Conservation (phyloP, 1,284 basidiomycete genomes). For the Marasmius oreades region DNA sequence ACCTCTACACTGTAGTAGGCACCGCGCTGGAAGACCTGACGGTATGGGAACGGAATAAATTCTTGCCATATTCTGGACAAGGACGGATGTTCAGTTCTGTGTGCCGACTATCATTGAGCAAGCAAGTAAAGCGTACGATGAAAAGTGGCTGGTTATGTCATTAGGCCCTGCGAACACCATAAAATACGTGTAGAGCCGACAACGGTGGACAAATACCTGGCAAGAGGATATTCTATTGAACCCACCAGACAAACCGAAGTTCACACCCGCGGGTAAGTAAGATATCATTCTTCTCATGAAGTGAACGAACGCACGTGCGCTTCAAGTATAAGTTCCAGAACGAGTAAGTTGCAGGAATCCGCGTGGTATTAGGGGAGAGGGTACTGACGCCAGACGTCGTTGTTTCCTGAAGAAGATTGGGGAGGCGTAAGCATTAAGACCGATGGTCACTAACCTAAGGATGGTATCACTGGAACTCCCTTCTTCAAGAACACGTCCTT, state of each 20-base stretch:
- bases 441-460: slow-evolving; percentile 53
- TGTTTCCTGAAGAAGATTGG: slow-evolving; percentile 55
- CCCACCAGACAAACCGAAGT: slow-evolving; percentile 3
- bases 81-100: not conserved
- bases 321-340: slow-evolving; percentile 27
- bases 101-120: not conserved
- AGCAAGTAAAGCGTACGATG: slow-evolving; percentile 46
- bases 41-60: slow-evolving; percentile 81
- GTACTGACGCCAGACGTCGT: slow-evolving; percentile 82
- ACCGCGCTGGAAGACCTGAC: slow-evolving; percentile 80
- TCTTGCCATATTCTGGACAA: slow-evolving; percentile 71
- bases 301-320: slow-evolving; percentile 51
- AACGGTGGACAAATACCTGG: slow-evolving; percentile 40
- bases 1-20: slow-evolving; percentile 86
- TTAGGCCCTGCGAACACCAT: slow-evolving; percentile 62
- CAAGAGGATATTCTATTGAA: slow-evolving; percentile 53
- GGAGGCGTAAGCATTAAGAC: not conserved
- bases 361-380: slow-evolving; percentile 8
- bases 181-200: slow-evolving; percentile 17
- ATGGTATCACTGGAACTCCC: slow-evolving; percentile 82
- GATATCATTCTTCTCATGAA: not conserved
- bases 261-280: slow-evolving; percentile 12
- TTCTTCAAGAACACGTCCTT: slow-evolving; percentile 60
- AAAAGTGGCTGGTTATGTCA: slow-evolving; percentile 72
- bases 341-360: slow-evolving; percentile 7